A percentile compares a stretch with the other conserved stretches of the same genome.
phyloP scores from a whole-genome alignment of 176 grass and related monocot species.

The Bonia amplexicaulis region DNA sequence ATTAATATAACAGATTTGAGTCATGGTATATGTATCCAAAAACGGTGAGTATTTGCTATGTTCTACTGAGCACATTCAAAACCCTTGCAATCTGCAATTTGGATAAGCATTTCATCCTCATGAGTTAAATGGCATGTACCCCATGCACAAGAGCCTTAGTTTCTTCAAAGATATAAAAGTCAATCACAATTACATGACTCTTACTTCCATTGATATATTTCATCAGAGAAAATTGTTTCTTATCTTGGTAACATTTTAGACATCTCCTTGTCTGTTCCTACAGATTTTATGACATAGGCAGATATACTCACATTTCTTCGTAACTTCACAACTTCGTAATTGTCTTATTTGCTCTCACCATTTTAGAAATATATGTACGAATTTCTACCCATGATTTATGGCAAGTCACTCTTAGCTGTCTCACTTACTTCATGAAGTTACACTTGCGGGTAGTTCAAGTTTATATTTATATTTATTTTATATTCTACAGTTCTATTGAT shows the following conservation, averaged over 20 bases:
- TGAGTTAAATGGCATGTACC: not conserved
- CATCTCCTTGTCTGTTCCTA: not conserved
- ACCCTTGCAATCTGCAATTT: not conserved
- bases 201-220: not conserved
- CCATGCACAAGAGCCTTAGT: not conserved
- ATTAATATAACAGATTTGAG: not conserved
- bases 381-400: not conserved
- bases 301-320: not conserved
- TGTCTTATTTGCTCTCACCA: not conserved
- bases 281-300: not conserved
- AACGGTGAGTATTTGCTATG: not conserved
- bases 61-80: not conserved
- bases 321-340: not conserved
- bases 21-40: not conserved
- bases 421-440: not conserved
- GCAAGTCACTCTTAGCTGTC: not conserved
- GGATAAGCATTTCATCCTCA: not conserved
- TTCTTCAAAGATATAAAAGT: not conserved
- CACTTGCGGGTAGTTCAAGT: not conserved
- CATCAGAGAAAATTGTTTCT: not conserved
- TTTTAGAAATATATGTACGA: not conserved
- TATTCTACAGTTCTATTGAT: not conserved
- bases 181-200: not conserved
- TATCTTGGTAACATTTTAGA: not conserved
- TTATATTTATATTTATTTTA: not conserved